phyloP scores from a whole-genome alignment of 495 filamentous ascomycete genomes.

The Penicillium subrubescens region DNA sequence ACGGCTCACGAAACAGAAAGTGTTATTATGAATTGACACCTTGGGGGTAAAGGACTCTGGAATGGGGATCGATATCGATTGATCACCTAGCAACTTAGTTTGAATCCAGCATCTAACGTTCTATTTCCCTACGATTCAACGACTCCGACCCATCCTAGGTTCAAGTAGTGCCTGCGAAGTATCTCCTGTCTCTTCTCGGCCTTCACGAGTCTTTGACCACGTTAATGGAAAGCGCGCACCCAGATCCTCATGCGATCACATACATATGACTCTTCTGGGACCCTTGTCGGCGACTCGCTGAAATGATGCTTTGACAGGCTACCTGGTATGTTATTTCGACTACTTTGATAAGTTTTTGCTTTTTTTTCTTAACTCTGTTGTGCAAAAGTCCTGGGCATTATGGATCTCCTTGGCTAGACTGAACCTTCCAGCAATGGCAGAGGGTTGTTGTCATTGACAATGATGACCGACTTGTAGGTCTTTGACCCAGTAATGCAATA shows the following conservation, averaged over 20 bases:
- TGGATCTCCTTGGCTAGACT: no score
- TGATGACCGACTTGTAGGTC: no score
- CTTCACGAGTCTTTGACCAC: not conserved
- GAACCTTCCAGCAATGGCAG: no score
- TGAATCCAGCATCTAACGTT: not conserved
- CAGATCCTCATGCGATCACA: not conserved
- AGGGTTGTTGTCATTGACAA: no score
- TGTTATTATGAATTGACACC: not conserved
- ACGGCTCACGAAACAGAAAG: not conserved
- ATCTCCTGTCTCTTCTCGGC: not conserved
- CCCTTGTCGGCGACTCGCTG: no score
- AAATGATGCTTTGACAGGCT: no score
- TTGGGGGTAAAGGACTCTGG: not conserved
- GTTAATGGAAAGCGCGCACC: not conserved
- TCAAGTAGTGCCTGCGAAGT: not conserved
- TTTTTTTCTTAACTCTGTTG: no score
- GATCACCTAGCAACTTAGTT: not conserved
- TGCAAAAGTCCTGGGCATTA: no score
- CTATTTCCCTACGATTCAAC: not conserved
- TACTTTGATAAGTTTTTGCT: no score
- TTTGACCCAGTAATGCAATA: no score
- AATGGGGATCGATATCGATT: not conserved
- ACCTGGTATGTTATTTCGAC: no score
- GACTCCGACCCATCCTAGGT: not conserved
- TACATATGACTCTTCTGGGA: not conserved